A percentile compares a stretch with the other conserved stretches of the same genome.
Conservation (phyloP, 768 basidiomycete genomes). For the Pleurotus salmoneostramineus region DNA sequence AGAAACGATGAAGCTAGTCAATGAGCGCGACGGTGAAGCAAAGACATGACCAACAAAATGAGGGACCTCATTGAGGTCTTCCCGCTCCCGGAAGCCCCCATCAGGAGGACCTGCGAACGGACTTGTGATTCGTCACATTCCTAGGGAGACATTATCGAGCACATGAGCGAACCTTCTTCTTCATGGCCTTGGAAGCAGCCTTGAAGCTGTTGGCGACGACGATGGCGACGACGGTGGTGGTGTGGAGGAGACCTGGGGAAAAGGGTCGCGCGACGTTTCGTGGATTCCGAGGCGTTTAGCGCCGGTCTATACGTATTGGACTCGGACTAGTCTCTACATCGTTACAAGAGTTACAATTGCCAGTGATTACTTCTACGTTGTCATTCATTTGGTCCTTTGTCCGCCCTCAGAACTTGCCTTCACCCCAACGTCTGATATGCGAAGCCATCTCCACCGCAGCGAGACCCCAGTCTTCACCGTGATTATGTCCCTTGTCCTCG, state of each 20-base stretch:
- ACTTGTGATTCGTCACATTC: neutral
- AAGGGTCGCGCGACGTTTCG: neutral
- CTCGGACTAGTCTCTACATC: too few species aligned
- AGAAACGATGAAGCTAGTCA: neutral
- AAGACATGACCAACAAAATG: constrained; percentile 75
- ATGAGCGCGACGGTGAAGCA: constrained; percentile 5
- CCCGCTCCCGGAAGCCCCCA: constrained; percentile 94
- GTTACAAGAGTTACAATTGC: too few species aligned
- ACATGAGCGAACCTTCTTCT: constrained; percentile 51
- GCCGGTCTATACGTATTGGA: neutral
- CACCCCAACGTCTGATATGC: constrained; percentile 60
- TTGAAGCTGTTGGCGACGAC: neutral
- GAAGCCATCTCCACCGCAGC: constrained; percentile 94
- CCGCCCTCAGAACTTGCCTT: constrained; percentile 52
- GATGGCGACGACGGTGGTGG: constrained; percentile 4
- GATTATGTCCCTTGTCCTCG: constrained; percentile 82
- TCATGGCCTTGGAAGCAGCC: constrained; percentile 31
- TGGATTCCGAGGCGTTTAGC: neutral
- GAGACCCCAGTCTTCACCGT: constrained; percentile 96
- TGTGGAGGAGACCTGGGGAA: neutral
- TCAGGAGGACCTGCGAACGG: constrained; percentile 79
- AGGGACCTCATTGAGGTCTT: constrained; percentile 99
- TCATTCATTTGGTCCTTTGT: too few species aligned
- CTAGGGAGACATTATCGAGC: neutral
- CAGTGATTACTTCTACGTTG: too few species aligned